Base-by-base conservation (phyloP, 169 alveolate genomes). In the Plasmodium ovale region DNA sequence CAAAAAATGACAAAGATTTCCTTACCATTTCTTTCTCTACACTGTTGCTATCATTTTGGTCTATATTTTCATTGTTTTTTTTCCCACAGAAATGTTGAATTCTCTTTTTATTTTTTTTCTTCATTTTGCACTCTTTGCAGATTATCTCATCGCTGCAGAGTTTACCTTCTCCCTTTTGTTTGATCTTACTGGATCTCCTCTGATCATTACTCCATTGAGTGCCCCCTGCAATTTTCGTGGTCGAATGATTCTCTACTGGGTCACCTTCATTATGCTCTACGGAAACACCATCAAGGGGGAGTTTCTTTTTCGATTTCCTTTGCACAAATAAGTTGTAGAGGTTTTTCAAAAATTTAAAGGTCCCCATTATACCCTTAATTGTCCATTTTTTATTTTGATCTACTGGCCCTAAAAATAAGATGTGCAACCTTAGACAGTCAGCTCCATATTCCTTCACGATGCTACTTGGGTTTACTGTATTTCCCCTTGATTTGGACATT, bases 401-500 rank as follows among this genome's bases (percentile, higher is more conserved):
- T 16, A 95, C 60, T 0, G 98, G 98, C 16, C 98, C 98, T 59
- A 95, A 92, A 88, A 96, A 96, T 90, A 96, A 25, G 37, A 97
- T 91, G 64, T 96, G 93, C 29, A 96, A 60, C 53, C 99, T 79
- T 54, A 96, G 89, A 31, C 97, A 92, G 72, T 96, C 99, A 3
- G 96, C 96, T 2, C 99, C 98, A 62, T 87, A 93, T 29, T 49
- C 70, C 4, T 87, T 82, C 3, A 93, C 89, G 5, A 95, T 72
- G 5, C 77, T 95, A 12, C 84, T 88, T 21, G 98, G 98, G 31
- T 70, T 72, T 2, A 95, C 92, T 23, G 96, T 96, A 72, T 96
- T 96, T 19, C 95, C 94, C 68, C 89, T 94, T 3, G 98, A 95
- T 62, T 96, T 96, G 3, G 97, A 94, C 98, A 96, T 96, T 70